Evolutionary conservation across 768 basidiomycete genomes (phyloP), one percentile per base, ranked within the genome.

Genomic region (Mycena vulgaris): DNA sequence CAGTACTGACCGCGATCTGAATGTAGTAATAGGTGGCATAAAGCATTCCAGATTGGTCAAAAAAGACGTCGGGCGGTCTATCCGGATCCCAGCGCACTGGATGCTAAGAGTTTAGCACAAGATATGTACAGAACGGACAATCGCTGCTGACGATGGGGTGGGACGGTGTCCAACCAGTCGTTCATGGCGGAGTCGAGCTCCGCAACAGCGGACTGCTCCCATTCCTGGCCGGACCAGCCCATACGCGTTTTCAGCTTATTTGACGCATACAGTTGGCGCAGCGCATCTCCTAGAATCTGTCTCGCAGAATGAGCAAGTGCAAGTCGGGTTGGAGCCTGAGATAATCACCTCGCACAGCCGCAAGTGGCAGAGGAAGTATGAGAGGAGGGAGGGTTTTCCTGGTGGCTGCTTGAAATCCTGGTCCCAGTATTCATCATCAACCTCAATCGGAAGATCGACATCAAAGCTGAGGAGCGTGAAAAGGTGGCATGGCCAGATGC

Each of bases 341-440:
- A 45, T 17, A 17, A 81, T 77, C 49, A 88, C 85, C 59, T 85
- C 82, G 52, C 78, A 79, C 2, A 89, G 78, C 45, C 82, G 82
- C 33, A 84, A 73, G 7, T 77, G 72, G 47, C 77, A 79, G 53
- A 83, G 78, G 65, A 86, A 84, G 57, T 79, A 84, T 1, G 85
- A 64, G 5, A 86, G 70, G 19, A 69, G 71, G 11, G 83, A 81
- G 0, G 83, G 82, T 66, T 78, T 82, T 13, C 76, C 80, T 5
- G 79, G 73, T 1, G 89, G 89, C 75, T 89, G 88, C 49, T 82
- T 80, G 76, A 86, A 88, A 16, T 71, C 84, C 85, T 64, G 77
- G 10, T 79, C 80, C 89, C 89, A 91, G 60, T 86, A 90, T 48
- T 90, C 89, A 73, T 91, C 90, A 65, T 83, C 80, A 66, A 80